phyloP scores from a whole-genome alignment of 2,329 filamentous ascomycete species.

The Alternaria sp. region DNA sequence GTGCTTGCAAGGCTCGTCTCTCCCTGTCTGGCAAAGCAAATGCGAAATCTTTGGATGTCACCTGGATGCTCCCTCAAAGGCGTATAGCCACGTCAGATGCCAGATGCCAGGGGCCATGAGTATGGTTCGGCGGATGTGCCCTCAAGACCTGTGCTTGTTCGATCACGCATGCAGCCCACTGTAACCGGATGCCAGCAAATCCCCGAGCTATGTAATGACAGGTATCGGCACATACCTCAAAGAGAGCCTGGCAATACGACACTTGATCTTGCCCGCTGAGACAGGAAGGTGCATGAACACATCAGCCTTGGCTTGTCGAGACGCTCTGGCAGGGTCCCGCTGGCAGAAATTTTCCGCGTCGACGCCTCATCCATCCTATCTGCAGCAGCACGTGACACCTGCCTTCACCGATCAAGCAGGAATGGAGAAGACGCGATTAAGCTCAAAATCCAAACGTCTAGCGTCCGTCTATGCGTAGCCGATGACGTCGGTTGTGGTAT shows the following conservation, averaged over 20 bases:
- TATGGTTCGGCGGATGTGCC: not conserved
- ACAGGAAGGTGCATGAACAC: not conserved
- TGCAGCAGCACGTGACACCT: slow-evolving; percentile 7
- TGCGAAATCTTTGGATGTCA: not conserved
- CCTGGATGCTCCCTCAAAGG: not conserved
- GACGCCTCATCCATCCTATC: not conserved
- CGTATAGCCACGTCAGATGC: not conserved
- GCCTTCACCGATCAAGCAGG: slow-evolving; percentile 1
- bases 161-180: not conserved
- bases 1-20: not conserved
- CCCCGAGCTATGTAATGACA: not conserved
- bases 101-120: not conserved
- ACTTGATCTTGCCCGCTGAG: not conserved
- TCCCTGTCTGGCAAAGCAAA: not conserved
- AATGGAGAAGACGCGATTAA: not conserved
- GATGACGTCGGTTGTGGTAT: slow-evolving; percentile 4
- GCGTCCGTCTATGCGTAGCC: slow-evolving; percentile 8
- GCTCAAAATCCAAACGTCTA: not conserved
- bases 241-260: not conserved
- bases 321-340: not conserved
- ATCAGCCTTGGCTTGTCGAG: not conserved
- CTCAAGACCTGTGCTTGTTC: not conserved
- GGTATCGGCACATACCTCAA: not conserved
- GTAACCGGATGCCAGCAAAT: not conserved
- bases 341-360: not conserved